phyloP scores from a whole-genome alignment of 805 yeast species.

The Saitoella complicata region DNA sequence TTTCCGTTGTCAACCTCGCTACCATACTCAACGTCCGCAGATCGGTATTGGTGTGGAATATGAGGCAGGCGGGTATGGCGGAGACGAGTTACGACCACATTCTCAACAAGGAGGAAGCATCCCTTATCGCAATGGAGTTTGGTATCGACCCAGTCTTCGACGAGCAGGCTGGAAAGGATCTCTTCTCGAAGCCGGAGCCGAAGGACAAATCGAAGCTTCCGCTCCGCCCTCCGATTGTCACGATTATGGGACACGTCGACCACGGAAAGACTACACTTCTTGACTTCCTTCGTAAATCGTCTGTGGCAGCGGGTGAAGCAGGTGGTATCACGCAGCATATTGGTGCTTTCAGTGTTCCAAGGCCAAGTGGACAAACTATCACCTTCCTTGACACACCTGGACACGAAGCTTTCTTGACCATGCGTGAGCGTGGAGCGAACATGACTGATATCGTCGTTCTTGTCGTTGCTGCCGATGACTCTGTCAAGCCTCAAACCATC shows the following conservation, averaged over 20 bases:
- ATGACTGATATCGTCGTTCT: conserved; percentile 82
- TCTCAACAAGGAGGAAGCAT: conserved; percentile 71
- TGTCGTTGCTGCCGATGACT: conserved; percentile 94
- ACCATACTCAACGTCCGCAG: no score
- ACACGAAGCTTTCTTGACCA: conserved; percentile 88
- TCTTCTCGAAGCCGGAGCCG: conserved; percentile 37
- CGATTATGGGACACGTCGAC: conserved; percentile 98
- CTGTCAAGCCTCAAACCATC: conserved; percentile 92
- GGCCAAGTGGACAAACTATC: conserved; percentile 62
- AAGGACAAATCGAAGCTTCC: conserved; percentile 28
- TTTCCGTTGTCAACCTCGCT: no score
- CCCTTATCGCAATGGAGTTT: conserved; percentile 75
- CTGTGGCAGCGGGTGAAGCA: conserved; percentile 67
- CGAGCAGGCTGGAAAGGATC: conserved; percentile 42
- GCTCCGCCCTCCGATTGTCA: conserved; percentile 81
- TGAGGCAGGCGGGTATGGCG: neutral
- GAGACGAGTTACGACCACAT: conserved; percentile 17
- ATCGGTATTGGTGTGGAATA: no score
- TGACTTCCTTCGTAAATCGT: conserved; percentile 70
- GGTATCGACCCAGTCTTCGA: conserved; percentile 46
- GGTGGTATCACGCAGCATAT: conserved; percentile 98
- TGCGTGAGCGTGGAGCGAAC: conserved; percentile 93
- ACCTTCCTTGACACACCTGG: conserved; percentile 97
- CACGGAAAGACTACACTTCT: conserved; percentile 94
- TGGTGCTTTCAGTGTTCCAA: conserved; percentile 78